Conservation (phyloP, 2,329 filamentous ascomycete species). For the Penicillium hesseltinei region DNA sequence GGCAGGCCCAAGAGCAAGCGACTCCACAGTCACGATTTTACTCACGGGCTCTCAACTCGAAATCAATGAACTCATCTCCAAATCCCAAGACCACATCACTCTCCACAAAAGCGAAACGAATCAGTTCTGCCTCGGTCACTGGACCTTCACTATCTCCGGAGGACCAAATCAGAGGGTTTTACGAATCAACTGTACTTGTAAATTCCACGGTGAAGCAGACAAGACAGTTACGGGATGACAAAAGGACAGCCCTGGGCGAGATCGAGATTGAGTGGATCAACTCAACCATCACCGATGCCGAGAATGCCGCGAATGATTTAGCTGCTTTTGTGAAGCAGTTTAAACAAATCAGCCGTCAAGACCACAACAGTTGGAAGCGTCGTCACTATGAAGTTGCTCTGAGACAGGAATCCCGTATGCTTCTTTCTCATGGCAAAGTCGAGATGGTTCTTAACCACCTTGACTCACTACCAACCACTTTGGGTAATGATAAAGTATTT, state of each 20-base stretch:
- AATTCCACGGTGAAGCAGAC: slow-evolving; percentile 2
- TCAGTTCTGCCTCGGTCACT: neutral
- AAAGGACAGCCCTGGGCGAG: slow-evolving; percentile 14
- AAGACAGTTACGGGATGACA: slow-evolving; percentile 10
- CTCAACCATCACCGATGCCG: slow-evolving; percentile 30
- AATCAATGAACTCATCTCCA: neutral
- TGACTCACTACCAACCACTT: neutral
- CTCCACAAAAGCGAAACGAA: neutral
- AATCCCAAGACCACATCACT: neutral
- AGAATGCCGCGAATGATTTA: slow-evolving; percentile 36
- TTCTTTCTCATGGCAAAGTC: slow-evolving; percentile 20
- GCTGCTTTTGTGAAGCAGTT: slow-evolving; percentile 19
- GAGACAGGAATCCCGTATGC: slow-evolving; percentile 17
- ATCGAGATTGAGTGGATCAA: slow-evolving; percentile 28
- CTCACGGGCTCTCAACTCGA: neutral
- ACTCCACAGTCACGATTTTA: slow-evolving; percentile 2
- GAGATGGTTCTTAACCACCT: slow-evolving; percentile 21
- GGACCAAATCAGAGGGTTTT: slow-evolving; percentile 8
- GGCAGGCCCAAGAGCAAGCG: neutral
- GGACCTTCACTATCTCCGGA: slow-evolving; percentile 1
- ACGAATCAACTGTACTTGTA: slow-evolving; percentile 8
- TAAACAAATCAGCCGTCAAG: slow-evolving; percentile 14
- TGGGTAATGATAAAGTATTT: neutral
- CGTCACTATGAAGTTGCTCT: slow-evolving; percentile 16
- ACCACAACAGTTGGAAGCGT: slow-evolving; percentile 21